A percentile compares a stretch with the other conserved stretches of the same genome.
These are phyloP conservation scores for Leishmania lainsoni DNA, from an alignment of 208 protist genomes.

Conservation along the genomic window DNA sequence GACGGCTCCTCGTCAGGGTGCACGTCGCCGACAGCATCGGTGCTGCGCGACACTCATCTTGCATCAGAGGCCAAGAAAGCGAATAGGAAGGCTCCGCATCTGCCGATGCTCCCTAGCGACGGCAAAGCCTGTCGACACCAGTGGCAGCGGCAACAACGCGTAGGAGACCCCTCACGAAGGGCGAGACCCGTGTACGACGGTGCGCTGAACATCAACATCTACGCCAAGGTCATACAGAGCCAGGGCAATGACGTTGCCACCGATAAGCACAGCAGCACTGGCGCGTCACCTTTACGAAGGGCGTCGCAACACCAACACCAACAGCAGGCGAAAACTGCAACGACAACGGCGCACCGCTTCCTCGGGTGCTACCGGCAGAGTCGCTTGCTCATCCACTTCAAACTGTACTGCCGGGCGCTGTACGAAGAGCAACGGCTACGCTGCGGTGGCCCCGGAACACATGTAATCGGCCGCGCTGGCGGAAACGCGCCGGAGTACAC, in stretches of 20 bases:
- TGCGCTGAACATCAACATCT: conserved; percentile 51
- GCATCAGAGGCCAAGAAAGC: not conserved
- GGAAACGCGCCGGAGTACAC: conserved; percentile 8
- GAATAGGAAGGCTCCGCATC: not conserved
- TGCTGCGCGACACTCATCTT: not conserved
- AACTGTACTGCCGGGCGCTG: conserved; percentile 76
- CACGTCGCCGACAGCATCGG: not conserved
- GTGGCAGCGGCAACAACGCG: not conserved
- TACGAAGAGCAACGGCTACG: conserved; percentile 63
- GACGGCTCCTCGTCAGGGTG: not conserved
- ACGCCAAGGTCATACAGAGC: conserved; percentile 19
- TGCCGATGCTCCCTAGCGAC: not conserved
- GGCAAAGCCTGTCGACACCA: not conserved
- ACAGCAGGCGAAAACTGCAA: not conserved
- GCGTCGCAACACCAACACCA: not conserved
- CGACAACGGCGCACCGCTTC: conserved; percentile 8
- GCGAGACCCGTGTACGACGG: conserved; percentile 37
- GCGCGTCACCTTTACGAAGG: not conserved
- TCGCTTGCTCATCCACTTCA: conserved; percentile 77
- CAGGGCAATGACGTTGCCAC: not conserved
- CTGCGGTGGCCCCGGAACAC: conserved; percentile 13
- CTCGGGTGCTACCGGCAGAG: conserved; percentile 86
- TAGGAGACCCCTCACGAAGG: not conserved
- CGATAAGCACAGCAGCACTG: not conserved
- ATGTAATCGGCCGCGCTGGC: conserved; percentile 14